These are phyloP conservation scores for Saprolegnia parasitica DNA, from an alignment of 352 stramenopile species.

Conservation along the genomic window DNA sequence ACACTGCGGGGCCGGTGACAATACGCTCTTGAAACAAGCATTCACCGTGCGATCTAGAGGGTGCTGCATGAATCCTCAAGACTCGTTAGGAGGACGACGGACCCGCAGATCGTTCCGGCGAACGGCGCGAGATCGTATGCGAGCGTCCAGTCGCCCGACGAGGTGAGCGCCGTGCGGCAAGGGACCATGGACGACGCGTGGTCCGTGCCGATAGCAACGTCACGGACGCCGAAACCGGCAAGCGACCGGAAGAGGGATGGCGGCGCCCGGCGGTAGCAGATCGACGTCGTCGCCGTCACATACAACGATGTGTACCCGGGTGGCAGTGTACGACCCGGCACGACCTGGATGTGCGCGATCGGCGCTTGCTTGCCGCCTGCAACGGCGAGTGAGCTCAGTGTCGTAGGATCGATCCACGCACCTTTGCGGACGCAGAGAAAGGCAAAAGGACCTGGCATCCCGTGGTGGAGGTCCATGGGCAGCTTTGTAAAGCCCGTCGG, in stretches of 20 bases:
- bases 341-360: conserved; percentile 24
- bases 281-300: neutral
- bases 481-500: conserved; percentile 49
- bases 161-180: neutral
- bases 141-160: conserved; percentile 27
- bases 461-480: conserved; percentile 50
- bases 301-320: conserved; percentile 6
- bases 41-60: conserved; percentile 49
- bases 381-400: neutral
- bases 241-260: conserved; percentile 4
- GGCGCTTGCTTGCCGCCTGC: conserved; percentile 16
- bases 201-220: neutral
- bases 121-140: conserved; percentile 52
- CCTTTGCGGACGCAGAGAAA: conserved; percentile 39
- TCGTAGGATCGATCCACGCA: neutral
- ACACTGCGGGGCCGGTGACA: neutral
- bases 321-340: neutral
- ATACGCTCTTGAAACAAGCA: conserved; percentile 61
- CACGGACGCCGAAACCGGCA: neutral
- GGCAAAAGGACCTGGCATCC: conserved; percentile 41
- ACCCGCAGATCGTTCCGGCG: conserved; percentile 52
- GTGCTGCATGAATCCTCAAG: neutral
- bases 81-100: conserved; percentile 31
- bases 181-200: neutral
- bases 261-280: conserved; percentile 11